A percentile compares a stretch with the other conserved stretches of the same genome.
Evolutionary conservation across 768 basidiomycete genomes (phyloP).

Genomic region (Lentinula detonsa): DNA sequence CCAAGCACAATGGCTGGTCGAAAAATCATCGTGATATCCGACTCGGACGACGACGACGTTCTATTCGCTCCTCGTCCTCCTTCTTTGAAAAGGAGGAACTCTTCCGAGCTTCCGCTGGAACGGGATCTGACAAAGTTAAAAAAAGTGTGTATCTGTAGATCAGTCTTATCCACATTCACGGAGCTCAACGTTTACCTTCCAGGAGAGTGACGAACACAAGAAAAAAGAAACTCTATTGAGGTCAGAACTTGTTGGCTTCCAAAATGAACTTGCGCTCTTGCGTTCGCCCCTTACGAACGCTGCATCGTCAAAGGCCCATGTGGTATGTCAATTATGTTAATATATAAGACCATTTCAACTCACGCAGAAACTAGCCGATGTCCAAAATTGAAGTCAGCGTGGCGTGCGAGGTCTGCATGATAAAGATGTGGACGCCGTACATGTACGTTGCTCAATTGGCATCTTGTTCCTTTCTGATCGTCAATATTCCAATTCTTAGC

Average conservation of each 20-base stretch:
- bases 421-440: conserved; percentile 61
- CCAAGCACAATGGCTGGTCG: not conserved
- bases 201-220: not conserved
- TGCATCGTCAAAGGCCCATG: not conserved
- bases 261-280: not conserved
- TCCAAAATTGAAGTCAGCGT: conserved; percentile 42
- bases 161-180: not conserved
- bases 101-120: conserved; percentile 17
- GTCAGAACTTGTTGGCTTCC: not conserved
- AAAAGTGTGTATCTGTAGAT: conserved; percentile 27
- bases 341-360: not conserved
- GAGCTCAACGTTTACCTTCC: too few species aligned
- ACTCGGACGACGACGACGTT: conserved; percentile 27
- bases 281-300: not conserved
- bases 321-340: not conserved
- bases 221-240: not conserved
- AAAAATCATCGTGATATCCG: conserved; percentile 3
- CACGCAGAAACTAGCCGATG: not conserved
- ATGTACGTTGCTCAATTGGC: conserved; percentile 34
- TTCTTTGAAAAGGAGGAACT: not conserved
- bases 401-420: conserved; percentile 60
- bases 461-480: not conserved
- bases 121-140: conserved; percentile 35
- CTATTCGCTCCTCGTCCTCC: not conserved
- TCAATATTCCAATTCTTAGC: conserved; percentile 24